Conservation (phyloP, 192 early-diverging fungal species). For the Paraglomus brasilianum region DNA sequence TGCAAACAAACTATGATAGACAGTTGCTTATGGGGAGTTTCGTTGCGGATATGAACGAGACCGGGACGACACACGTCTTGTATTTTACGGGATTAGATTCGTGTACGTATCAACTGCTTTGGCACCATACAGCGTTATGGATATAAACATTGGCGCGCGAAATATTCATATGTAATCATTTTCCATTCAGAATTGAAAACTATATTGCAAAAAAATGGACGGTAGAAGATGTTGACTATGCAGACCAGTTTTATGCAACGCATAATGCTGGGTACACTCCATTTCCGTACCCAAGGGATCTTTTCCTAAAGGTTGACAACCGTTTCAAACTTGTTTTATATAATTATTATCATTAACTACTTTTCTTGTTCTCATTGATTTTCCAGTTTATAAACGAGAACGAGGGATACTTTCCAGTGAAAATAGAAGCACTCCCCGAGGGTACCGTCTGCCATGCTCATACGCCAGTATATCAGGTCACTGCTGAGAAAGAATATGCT, state of each 20-base stretch:
- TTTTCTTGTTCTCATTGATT: background rate
- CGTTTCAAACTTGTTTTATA: background rate
- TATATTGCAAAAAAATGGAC: conserved; percentile 72
- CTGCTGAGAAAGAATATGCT: conserved; percentile 67
- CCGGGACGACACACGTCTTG: conserved; percentile 65
- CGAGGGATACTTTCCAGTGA: conserved; percentile 83
- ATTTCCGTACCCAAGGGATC: conserved; percentile 76
- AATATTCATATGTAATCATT: conserved; percentile 10
- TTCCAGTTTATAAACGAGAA: conserved; percentile 71
- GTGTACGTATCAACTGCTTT: conserved; percentile 42
- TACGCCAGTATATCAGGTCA: conserved; percentile 81
- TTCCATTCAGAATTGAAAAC: conserved; percentile 56
- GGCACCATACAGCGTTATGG: background rate
- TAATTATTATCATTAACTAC: background rate
- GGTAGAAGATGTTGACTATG: conserved; percentile 60
- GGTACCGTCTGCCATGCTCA: conserved; percentile 81
- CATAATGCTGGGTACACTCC: conserved; percentile 66
- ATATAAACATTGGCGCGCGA: background rate
- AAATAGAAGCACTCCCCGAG: conserved; percentile 76
- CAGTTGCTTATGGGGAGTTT: conserved; percentile 84
- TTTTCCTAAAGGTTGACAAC: conserved; percentile 63
- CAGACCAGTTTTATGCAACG: conserved; percentile 69
- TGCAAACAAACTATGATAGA: conserved; percentile 33
- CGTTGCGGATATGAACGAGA: conserved; percentile 67
- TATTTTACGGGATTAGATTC: conserved; percentile 85